These are phyloP conservation scores for Dovyalis caffra DNA, from an alignment of 345 rosid species.

Conservation along the genomic window DNA sequence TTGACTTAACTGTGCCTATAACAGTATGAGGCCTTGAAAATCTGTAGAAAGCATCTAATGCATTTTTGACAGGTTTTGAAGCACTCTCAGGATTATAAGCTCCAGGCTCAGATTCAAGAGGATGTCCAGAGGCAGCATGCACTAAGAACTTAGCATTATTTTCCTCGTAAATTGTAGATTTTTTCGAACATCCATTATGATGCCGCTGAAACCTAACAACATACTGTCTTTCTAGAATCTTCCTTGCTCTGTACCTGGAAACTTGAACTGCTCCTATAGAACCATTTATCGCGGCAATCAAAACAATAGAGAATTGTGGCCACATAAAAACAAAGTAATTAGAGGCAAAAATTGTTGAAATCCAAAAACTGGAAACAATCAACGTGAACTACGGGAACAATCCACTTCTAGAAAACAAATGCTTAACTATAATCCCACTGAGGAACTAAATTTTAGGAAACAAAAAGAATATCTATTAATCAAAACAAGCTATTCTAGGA, in stretches of 20 bases:
- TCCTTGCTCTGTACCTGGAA: slow-evolving; percentile 38
- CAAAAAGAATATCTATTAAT: neutral
- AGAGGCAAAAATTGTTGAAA: neutral
- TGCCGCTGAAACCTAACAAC: slow-evolving; percentile 32
- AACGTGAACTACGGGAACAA: neutral
- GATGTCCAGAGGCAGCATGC: slow-evolving; percentile 59
- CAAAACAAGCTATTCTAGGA: neutral
- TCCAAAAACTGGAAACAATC: neutral
- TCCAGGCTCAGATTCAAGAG: slow-evolving; percentile 51
- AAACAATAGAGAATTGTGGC: neutral
- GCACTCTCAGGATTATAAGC: slow-evolving; percentile 38
- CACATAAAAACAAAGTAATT: neutral
- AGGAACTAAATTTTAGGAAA: neutral
- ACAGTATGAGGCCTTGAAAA: slow-evolving; percentile 94
- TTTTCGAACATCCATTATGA: slow-evolving; percentile 22
- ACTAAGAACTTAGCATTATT: slow-evolving; percentile 36
- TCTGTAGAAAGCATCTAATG: slow-evolving; percentile 74
- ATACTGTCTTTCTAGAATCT: slow-evolving; percentile 13
- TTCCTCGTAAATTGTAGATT: slow-evolving; percentile 20
- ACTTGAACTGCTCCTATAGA: slow-evolving; percentile 31
- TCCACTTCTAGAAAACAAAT: neutral
- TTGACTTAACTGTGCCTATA: slow-evolving; percentile 89
- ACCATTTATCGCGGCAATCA: slow-evolving; percentile 17
- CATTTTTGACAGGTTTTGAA: slow-evolving; percentile 38
- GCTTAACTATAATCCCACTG: neutral